Conservation (phyloP, 495 filamentous ascomycete species). For the Podospora bellae-mahoneyi region DNA sequence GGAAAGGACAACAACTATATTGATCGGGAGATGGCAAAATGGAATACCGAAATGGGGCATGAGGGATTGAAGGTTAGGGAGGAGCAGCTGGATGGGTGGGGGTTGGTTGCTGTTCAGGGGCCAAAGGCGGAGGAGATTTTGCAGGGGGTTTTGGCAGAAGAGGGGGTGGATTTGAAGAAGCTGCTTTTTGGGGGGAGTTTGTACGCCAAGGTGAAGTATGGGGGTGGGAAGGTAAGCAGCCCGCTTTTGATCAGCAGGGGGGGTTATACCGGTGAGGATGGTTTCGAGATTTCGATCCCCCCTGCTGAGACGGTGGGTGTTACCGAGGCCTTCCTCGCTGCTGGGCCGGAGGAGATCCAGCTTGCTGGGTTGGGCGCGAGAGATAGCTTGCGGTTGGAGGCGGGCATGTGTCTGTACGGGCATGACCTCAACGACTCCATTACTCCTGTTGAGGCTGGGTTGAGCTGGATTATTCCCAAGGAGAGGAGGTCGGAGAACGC, state of each 20-base stretch:
- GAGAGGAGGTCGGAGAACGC: constrained; percentile 61
- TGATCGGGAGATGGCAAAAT: constrained; percentile 54
- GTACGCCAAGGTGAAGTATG: constrained; percentile 46
- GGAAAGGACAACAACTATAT: constrained; percentile 82
- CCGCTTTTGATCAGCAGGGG: constrained; percentile 75
- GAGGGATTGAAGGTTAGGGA: constrained; percentile 53
- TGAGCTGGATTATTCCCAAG: constrained; percentile 83
- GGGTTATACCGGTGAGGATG: constrained; percentile 96
- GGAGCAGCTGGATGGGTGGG: constrained; percentile 58
- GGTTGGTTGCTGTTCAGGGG: constrained; percentile 85
- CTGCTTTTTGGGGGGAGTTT: constrained; percentile 77
- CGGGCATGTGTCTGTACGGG: constrained; percentile 98
- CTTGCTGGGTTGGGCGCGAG: constrained; percentile 86
- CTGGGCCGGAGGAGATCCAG: constrained; percentile 60
- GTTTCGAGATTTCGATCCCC: constrained; percentile 90
- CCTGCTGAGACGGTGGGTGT: constrained; percentile 51
- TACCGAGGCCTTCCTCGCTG: constrained; percentile 61
- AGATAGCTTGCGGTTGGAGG: constrained; percentile 89
- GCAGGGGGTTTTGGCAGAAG: constrained; percentile 44
- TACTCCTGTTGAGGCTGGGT: constrained; percentile 78
- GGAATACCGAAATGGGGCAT: constrained; percentile 60
- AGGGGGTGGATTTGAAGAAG: constrained; percentile 55
- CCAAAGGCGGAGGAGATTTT: constrained; percentile 68
- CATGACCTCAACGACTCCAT: constrained; percentile 88
- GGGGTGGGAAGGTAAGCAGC: constrained; percentile 40